phyloP scores from a whole-genome alignment of 2,329 filamentous ascomycete species.

The Clarireedia hainanense region DNA sequence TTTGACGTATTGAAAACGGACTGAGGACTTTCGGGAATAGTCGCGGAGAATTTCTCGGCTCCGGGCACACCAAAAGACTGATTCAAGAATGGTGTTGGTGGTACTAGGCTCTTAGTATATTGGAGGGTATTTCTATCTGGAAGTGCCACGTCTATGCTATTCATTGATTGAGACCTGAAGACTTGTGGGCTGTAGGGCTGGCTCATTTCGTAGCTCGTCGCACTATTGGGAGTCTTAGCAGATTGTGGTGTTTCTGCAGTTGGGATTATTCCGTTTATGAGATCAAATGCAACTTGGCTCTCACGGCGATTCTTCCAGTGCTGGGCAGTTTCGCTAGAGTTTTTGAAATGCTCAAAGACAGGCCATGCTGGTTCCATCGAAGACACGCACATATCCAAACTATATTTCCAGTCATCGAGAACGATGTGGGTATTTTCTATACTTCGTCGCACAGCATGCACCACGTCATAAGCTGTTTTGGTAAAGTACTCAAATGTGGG shows the following conservation, averaged over 20 bases:
- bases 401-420: slow-evolving; percentile 26
- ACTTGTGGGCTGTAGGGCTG: slow-evolving; percentile 19
- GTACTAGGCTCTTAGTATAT: slow-evolving; percentile 8
- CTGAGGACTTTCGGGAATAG: not conserved
- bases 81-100: slow-evolving; percentile 2
- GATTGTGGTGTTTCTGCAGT: slow-evolving; percentile 18
- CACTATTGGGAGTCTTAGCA: slow-evolving; percentile 20
- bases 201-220: slow-evolving; percentile 16
- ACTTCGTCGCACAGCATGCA: slow-evolving; percentile 23
- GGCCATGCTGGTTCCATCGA: slow-evolving; percentile 26
- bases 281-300: slow-evolving; percentile 25
- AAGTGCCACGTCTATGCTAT: slow-evolving; percentile 2
- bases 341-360: slow-evolving; percentile 21
- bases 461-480: slow-evolving; percentile 28
- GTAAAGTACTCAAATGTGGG: slow-evolving; percentile 36
- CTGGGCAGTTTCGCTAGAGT: slow-evolving; percentile 13
- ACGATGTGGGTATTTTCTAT: slow-evolving; percentile 25
- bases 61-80: slow-evolving; percentile 3
- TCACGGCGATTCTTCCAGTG: slow-evolving; percentile 14
- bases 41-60: not conserved
- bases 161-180: slow-evolving; percentile 10
- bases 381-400: slow-evolving; percentile 22
- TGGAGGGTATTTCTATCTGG: slow-evolving; percentile 3
- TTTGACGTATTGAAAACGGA: not conserved
- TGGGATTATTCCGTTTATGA: slow-evolving; percentile 21